These are phyloP conservation scores for Rhizophagus prolifer DNA, from an alignment of 192 early-diverging fungal genomes.

Conservation along the genomic window DNA sequence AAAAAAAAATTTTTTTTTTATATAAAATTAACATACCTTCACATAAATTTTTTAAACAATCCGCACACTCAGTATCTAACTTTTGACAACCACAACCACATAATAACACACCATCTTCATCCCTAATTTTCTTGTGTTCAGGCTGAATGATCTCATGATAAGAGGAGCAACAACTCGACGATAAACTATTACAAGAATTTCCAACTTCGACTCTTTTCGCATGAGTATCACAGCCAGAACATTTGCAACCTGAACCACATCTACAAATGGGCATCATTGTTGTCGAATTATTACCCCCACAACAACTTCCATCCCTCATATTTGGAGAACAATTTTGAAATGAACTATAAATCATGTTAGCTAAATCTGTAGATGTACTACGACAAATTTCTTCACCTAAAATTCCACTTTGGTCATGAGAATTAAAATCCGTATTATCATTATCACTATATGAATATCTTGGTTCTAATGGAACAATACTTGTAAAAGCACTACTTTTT, in stretches of 20 bases:
- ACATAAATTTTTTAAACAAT: slow-evolving; percentile 55
- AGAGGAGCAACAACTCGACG: neutral
- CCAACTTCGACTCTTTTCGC: slow-evolving; percentile 33
- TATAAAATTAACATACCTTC: slow-evolving; percentile 33
- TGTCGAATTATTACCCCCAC: neutral
- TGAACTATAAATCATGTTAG: slow-evolving; percentile 16
- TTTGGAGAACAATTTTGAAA: slow-evolving; percentile 17
- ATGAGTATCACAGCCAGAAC: slow-evolving; percentile 43
- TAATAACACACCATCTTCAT: slow-evolving; percentile 50
- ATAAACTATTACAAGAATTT: slow-evolving; percentile 29
- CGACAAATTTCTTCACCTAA: slow-evolving; percentile 21
- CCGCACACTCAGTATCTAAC: slow-evolving; percentile 49
- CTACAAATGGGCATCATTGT: slow-evolving; percentile 30
- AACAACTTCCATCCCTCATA: slow-evolving; percentile 18
- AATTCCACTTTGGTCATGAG: neutral
- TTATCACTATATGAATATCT: neutral
- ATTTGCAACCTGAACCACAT: slow-evolving; percentile 42
- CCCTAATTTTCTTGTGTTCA: slow-evolving; percentile 27
- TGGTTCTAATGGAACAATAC: neutral
- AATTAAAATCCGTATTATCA: neutral
- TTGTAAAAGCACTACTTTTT: neutral
- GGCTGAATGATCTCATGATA: slow-evolving; percentile 1
- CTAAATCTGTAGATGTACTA: slow-evolving; percentile 6
- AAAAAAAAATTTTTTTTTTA: neutral
- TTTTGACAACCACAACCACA: slow-evolving; percentile 63